A percentile compares a stretch with the other conserved stretches of the same genome.
Conservation (phyloP, 805 yeast species). For the Candida sphagnicola region DNA sequence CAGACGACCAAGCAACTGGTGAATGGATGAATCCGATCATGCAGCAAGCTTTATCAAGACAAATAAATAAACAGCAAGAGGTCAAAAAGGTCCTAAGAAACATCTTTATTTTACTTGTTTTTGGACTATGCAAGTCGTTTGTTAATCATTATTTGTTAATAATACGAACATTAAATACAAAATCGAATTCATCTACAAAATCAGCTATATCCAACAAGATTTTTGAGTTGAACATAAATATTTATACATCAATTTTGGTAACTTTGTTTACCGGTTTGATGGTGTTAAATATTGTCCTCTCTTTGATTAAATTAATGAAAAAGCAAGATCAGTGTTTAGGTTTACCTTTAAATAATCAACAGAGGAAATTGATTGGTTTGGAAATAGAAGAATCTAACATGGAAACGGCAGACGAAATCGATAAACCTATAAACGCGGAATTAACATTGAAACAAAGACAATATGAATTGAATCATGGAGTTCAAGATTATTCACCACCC, state of each 20-base stretch:
- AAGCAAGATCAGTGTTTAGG: slow-evolving; percentile 50
- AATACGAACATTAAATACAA: slow-evolving; percentile 3
- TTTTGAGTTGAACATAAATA: slow-evolving; percentile 3
- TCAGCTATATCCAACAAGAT: background rate
- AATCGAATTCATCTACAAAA: background rate
- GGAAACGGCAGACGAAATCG: slow-evolving; percentile 1
- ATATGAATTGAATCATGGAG: slow-evolving; percentile 12
- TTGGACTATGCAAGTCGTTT: slow-evolving; percentile 18
- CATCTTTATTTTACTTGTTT: slow-evolving; percentile 22
- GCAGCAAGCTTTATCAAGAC: slow-evolving; percentile 41
- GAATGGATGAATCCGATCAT: slow-evolving; percentile 43
- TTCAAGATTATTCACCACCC: slow-evolving; percentile 13
- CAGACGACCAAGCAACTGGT: slow-evolving; percentile 15
- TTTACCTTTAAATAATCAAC: slow-evolving; percentile 44
- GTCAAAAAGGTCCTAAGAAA: slow-evolving; percentile 26
- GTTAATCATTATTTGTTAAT: slow-evolving; percentile 8
- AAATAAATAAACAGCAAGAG: slow-evolving; percentile 38
- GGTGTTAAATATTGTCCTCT: slow-evolving; percentile 7
- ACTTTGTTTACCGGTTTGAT: slow-evolving; percentile 2
- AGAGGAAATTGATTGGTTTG: slow-evolving; percentile 45
- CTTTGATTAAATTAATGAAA: slow-evolving; percentile 26
- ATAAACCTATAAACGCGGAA: slow-evolving; percentile 8
- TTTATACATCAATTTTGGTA: slow-evolving; percentile 1
- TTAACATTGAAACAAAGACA: slow-evolving; percentile 19
- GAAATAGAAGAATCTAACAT: slow-evolving; percentile 3